These are phyloP conservation scores for Kurtzmaniella quercitrusa DNA, from an alignment of 1,139 yeast genomes.

Conservation along the genomic window DNA sequence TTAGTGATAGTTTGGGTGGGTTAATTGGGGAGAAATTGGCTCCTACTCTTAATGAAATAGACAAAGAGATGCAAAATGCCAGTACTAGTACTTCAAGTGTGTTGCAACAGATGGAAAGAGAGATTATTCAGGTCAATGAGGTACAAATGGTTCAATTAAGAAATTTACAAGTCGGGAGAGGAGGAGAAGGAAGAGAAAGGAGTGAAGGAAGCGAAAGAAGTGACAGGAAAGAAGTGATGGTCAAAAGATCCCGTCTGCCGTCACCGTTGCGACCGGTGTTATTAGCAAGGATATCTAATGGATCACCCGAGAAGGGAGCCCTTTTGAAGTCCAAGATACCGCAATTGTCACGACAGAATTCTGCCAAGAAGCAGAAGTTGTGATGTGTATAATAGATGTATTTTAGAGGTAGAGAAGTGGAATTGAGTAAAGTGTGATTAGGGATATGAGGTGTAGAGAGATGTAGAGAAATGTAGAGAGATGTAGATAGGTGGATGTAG, in stretches of 20 bases:
- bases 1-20: not conserved
- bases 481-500: too few relatives aligned
- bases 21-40: not conserved
- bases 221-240: too few relatives aligned
- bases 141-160: constrained; percentile 2
- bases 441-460: too few relatives aligned
- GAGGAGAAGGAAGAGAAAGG: not conserved
- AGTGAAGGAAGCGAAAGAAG: too few relatives aligned
- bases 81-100: not conserved
- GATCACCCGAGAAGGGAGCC: not conserved
- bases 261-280: not conserved
- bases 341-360: constrained; percentile 2
- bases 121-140: not conserved
- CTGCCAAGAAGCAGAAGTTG: not conserved
- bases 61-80: not conserved
- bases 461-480: too few relatives aligned
- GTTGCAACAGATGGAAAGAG: not conserved
- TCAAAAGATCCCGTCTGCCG: not conserved
- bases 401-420: not conserved
- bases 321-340: constrained; percentile 7
- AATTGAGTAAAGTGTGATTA: not conserved
- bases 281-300: not conserved
- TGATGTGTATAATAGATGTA: not conserved
- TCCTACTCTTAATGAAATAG: not conserved
- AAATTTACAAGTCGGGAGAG: constrained; percentile 1